These are phyloP conservation scores for Pleurotus giganteus DNA, from an alignment of 768 basidiomycete species.

Conservation along the genomic window DNA sequence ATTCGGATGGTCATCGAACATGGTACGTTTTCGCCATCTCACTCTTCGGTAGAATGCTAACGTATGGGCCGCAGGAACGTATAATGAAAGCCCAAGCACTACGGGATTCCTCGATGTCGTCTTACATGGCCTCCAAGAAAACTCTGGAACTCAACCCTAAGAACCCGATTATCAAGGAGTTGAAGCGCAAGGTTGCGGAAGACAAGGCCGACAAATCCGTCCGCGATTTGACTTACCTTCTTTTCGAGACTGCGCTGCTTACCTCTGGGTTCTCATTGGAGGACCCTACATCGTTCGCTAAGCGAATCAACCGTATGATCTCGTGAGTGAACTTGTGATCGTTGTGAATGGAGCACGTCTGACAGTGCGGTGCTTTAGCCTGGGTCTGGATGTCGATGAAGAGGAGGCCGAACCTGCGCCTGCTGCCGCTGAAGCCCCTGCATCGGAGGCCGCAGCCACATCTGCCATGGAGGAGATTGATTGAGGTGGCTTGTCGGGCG, in stretches of 20 bases:
- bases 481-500: conserved; percentile 34
- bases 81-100: conserved; percentile 99
- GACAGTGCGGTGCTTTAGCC: conserved; percentile 28
- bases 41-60: background rate
- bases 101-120: conserved; percentile 95
- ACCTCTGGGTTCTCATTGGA: conserved; percentile 96
- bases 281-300: conserved; percentile 91
- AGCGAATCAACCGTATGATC: conserved; percentile 98
- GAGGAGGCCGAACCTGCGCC: conserved; percentile 54
- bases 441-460: conserved; percentile 58
- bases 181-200: conserved; percentile 92
- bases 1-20: conserved; percentile 99
- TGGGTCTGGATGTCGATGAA: conserved; percentile 88
- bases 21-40: conserved; percentile 50
- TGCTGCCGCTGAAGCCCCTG: conserved; percentile 43
- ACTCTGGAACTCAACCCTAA: conserved; percentile 93
- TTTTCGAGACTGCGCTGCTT: conserved; percentile 96
- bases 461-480: conserved; percentile 99
- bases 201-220: conserved; percentile 99
- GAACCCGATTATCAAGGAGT: conserved; percentile 93
- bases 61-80: conserved; percentile 60
- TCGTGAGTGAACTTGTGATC: conserved; percentile 41
- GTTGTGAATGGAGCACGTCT: conserved; percentile 6
- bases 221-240: conserved; percentile 90
- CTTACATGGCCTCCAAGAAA: conserved; percentile 99